A percentile compares a stretch with the other conserved stretches of the same genome.
Evolutionary conservation across 805 yeast species (phyloP).

Genomic region (Pichia occidentalis): DNA sequence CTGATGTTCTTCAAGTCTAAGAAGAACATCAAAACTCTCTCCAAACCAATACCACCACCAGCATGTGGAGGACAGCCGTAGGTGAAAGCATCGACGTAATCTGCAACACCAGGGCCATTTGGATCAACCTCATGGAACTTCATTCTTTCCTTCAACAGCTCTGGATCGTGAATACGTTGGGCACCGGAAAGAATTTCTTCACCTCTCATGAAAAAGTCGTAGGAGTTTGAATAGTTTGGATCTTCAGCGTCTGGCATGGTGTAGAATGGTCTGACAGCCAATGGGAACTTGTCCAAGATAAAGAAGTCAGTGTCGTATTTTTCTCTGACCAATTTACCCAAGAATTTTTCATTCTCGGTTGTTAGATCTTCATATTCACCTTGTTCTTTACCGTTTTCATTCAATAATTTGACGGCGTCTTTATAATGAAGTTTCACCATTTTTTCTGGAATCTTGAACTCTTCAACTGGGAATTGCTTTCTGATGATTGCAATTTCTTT

Average conservation of each 20-base stretch:
- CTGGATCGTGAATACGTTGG: conserved; percentile 96
- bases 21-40: conserved; percentile 98
- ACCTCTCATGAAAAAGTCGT: conserved; percentile 99
- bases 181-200: conserved; percentile 99
- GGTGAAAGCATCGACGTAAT: conserved; percentile 86
- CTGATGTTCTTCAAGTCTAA: conserved; percentile 95
- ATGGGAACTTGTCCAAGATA: conserved; percentile 96
- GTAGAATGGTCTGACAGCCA: conserved; percentile 95
- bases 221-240: conserved; percentile 91
- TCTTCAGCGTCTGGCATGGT: conserved; percentile 97
- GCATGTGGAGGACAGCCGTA: conserved; percentile 99
- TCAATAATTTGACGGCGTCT: conserved; percentile 83
- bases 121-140: conserved; percentile 77
- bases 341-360: conserved; percentile 90
- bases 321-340: conserved; percentile 88
- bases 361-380: conserved; percentile 86
- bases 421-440: conserved; percentile 86
- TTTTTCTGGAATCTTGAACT: conserved; percentile 88
- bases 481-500: conserved; percentile 86
- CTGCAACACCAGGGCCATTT: conserved; percentile 72
- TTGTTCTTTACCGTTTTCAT: conserved; percentile 79
- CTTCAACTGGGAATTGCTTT: conserved; percentile 95
- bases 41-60: conserved; percentile 99
- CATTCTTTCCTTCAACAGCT: conserved; percentile 75
- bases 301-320: conserved; percentile 97